Conservation (phyloP, 352 stramenopile genomes). For the Pythium dissimile region DNA sequence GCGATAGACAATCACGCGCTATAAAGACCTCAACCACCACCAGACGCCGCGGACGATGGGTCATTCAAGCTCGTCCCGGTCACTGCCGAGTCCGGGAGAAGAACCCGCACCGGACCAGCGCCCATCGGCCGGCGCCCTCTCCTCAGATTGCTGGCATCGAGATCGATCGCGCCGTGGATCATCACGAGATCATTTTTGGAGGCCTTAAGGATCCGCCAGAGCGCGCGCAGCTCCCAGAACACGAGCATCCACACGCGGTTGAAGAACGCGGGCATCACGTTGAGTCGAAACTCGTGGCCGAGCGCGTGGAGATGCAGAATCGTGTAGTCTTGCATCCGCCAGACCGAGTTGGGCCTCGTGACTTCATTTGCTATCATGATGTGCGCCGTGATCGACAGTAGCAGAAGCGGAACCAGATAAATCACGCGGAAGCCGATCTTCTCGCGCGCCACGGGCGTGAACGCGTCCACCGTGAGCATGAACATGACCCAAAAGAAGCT, state of each 20-base stretch:
- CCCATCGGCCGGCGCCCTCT: not conserved
- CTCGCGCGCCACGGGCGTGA: slow-evolving; percentile 9
- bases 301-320: not conserved
- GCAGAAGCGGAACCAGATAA: slow-evolving; percentile 2
- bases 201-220: slow-evolving; percentile 16
- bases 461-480: slow-evolving; percentile 17
- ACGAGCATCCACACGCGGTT: slow-evolving; percentile 24
- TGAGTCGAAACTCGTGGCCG: slow-evolving; percentile 5
- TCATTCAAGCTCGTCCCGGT: no score
- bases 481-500: slow-evolving; percentile 14
- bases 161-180: slow-evolving; percentile 22
- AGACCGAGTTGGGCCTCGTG: not conserved
- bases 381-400: slow-evolving; percentile 2
- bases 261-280: slow-evolving; percentile 21
- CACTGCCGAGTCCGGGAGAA: no score
- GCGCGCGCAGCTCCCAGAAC: slow-evolving; percentile 20
- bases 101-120: no score
- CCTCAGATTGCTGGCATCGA: not conserved
- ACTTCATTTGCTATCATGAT: slow-evolving; percentile 3
- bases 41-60: no score
- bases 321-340: slow-evolving; percentile 3
- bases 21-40: no score
- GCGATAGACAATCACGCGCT: no score
- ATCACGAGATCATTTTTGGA: slow-evolving; percentile 12
- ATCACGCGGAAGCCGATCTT: slow-evolving; percentile 11